phyloP scores from a whole-genome alignment of 345 rosid species.

The Boechera divaricarpa region DNA sequence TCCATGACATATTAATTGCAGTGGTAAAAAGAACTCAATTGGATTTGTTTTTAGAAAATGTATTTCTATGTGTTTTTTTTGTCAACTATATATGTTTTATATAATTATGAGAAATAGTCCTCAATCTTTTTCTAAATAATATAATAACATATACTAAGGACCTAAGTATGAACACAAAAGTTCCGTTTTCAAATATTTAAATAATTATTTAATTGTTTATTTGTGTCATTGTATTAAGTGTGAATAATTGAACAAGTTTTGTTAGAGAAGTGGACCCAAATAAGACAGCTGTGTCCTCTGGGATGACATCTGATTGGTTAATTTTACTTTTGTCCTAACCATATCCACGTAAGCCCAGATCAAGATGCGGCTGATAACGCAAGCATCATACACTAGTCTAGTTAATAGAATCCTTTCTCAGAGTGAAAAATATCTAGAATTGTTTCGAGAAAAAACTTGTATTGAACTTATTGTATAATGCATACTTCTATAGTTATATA shows the following conservation, averaged over 20 bases:
- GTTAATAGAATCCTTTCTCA: neutral
- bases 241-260: conserved; percentile 43
- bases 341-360: conserved; percentile 46
- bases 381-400: conserved; percentile 22
- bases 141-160: conserved; percentile 20
- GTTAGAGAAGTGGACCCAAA: conserved; percentile 48
- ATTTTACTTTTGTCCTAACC: conserved; percentile 47
- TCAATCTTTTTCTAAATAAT: neutral
- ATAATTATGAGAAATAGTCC: neutral
- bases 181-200: conserved; percentile 24
- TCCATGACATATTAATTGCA: no score
- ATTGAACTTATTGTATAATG: neutral
- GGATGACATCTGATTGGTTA: conserved; percentile 45
- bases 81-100: neutral
- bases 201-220: neutral
- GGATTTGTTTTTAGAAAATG: neutral
- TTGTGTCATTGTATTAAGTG: conserved; percentile 30
- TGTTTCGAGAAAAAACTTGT: neutral
- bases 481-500: neutral
- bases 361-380: conserved; percentile 44
- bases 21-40: neutral
- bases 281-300: conserved; percentile 46
- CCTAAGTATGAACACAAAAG: conserved; percentile 44
- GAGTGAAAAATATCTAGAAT: neutral
- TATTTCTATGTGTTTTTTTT: neutral